These are phyloP conservation scores for Selaginella moellendorffii DNA, from an alignment of 75 land plant genomes.

Conservation along the genomic window DNA sequence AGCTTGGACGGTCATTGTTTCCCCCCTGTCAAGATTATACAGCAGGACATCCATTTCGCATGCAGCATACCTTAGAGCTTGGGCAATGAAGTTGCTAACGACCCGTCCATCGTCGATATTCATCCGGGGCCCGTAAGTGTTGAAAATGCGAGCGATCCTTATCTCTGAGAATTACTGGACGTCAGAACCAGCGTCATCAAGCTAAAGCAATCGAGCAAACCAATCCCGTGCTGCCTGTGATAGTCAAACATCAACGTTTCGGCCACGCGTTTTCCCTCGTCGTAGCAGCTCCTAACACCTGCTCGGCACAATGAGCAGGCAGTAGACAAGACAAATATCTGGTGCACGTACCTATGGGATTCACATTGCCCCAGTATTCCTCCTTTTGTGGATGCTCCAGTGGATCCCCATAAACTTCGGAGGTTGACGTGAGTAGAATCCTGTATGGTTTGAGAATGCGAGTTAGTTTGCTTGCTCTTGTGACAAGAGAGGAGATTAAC, in stretches of 20 bases:
- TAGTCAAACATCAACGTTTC: slow-evolving; percentile 95
- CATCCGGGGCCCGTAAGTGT: slow-evolving; percentile 96
- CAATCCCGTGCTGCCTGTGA: slow-evolving; percentile 90
- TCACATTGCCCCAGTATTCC: slow-evolving; percentile 85
- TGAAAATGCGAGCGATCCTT: slow-evolving; percentile 89
- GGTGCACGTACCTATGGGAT: slow-evolving; percentile 42
- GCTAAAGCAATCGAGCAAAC: slow-evolving; percentile 13
- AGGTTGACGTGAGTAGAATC: slow-evolving; percentile 71
- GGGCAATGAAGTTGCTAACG: slow-evolving; percentile 96
- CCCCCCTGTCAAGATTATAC: slow-evolving; percentile 32
- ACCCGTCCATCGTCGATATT: slow-evolving; percentile 97
- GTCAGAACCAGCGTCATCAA: background rate
- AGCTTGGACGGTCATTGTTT: slow-evolving; percentile 73
- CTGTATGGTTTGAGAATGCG: slow-evolving; percentile 14
- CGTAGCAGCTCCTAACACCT: slow-evolving; percentile 97
- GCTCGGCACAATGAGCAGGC: too few relatives aligned
- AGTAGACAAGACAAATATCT: too few relatives aligned
- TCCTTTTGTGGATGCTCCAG: slow-evolving; percentile 71
- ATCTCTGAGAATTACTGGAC: slow-evolving; percentile 58
- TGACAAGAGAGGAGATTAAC: slow-evolving; percentile 17
- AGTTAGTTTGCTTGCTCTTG: background rate
- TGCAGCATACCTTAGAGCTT: slow-evolving; percentile 51
- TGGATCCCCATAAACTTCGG: slow-evolving; percentile 82
- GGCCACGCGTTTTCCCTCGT: slow-evolving; percentile 95
- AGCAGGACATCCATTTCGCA: background rate